Conservation (phyloP, 768 basidiomycete species). For the Udeniomyces megalosporus region DNA sequence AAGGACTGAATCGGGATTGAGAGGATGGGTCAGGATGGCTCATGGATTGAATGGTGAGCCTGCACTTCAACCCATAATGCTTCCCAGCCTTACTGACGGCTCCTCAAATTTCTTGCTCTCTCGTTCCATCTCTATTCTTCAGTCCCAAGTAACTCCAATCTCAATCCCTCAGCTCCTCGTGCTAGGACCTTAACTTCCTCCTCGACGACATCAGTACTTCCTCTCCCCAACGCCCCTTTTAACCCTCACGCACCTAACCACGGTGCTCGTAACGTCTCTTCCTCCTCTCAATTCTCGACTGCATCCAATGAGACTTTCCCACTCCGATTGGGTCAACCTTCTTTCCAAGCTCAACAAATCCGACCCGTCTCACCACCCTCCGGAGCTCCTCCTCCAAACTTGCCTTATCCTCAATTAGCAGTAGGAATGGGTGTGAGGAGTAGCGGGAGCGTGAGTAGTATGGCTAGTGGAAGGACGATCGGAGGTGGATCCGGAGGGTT, state of each 20-base stretch:
- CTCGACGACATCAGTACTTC: neutral
- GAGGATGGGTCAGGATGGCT: conserved; percentile 45
- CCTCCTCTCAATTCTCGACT: neutral
- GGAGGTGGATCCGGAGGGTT: conserved; percentile 1
- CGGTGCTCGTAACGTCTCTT: conserved; percentile 5
- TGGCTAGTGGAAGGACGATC: neutral
- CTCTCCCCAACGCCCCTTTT: too few species aligned
- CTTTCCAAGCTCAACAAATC: conserved; percentile 8
- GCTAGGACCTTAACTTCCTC: neutral
- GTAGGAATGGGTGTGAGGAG: conserved; percentile 11
- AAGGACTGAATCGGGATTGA: conserved; percentile 55
- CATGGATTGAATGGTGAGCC: neutral
- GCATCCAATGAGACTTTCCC: conserved; percentile 11
- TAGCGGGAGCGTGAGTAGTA: neutral
- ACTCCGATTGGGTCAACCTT: neutral
- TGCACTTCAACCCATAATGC: neutral
- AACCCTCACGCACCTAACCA: too few species aligned
- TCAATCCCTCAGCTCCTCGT: too few species aligned
- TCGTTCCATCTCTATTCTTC: too few species aligned
- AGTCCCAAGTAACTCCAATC: too few species aligned
- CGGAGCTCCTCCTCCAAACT: conserved; percentile 8
- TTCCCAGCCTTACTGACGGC: neutral
- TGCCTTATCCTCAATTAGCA: conserved; percentile 15
- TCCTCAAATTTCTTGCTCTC: neutral
- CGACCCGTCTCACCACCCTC: conserved; percentile 14